These are phyloP conservation scores for Canariomyces notabilis DNA, from an alignment of 2,329 filamentous ascomycete species.

Conservation along the genomic window DNA sequence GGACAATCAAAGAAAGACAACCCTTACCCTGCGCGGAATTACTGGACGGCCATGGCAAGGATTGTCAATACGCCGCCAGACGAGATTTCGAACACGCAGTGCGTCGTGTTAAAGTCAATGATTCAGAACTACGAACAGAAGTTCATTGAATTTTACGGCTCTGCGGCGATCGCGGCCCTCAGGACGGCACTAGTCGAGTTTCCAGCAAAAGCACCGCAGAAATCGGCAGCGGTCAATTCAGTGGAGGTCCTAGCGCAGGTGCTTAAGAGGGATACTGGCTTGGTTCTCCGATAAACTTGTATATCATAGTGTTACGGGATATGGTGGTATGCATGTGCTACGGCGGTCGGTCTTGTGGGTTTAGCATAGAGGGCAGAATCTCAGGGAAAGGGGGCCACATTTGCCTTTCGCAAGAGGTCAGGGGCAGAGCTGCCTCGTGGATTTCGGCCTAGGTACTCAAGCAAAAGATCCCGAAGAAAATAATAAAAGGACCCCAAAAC, in stretches of 20 bases:
- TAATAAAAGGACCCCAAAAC: conserved; percentile 16
- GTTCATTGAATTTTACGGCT: conserved; percentile 78
- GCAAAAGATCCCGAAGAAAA: conserved; percentile 5
- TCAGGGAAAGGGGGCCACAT: neutral
- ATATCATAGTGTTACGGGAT: neutral
- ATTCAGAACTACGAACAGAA: conserved; percentile 67
- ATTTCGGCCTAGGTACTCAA: neutral
- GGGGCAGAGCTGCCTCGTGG: neutral
- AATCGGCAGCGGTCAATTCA: conserved; percentile 46
- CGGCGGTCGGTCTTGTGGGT: neutral
- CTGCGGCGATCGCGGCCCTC: conserved; percentile 66
- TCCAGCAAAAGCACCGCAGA: conserved; percentile 49
- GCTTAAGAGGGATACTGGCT: conserved; percentile 45
- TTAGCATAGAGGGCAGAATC: neutral
- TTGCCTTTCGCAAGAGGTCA: neutral
- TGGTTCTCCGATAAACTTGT: conserved; percentile 38
- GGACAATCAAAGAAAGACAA: conserved; percentile 62
- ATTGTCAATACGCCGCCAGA: conserved; percentile 69
- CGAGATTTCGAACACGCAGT: conserved; percentile 68
- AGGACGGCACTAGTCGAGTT: conserved; percentile 69
- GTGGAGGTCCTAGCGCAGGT: conserved; percentile 50
- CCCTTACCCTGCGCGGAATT: conserved; percentile 71
- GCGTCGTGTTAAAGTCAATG: conserved; percentile 65
- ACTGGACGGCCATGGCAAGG: conserved; percentile 73
- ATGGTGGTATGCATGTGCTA: neutral